phyloP scores from a whole-genome alignment of 2,329 filamentous ascomycete species.

The Colletotrichum incanum region DNA sequence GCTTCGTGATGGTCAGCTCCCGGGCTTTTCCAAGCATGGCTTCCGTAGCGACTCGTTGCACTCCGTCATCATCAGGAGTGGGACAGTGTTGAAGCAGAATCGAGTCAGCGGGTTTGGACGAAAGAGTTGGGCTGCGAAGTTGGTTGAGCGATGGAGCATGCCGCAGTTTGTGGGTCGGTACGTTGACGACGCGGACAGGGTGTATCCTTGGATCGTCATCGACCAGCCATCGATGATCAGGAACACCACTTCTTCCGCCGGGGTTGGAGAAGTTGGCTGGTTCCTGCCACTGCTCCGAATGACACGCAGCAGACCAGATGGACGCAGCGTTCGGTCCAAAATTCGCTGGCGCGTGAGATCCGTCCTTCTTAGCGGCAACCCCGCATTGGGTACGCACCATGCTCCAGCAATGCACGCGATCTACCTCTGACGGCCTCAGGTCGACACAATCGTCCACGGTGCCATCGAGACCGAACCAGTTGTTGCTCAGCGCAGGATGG shows the following conservation, averaged over 20 bases:
- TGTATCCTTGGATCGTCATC: slow-evolving; percentile 34
- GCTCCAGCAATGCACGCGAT: slow-evolving; percentile 8
- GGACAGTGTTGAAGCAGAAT: not conserved
- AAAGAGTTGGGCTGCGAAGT: slow-evolving; percentile 34
- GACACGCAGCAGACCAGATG: slow-evolving; percentile 13
- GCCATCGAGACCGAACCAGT: slow-evolving; percentile 41
- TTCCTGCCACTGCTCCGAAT: slow-evolving; percentile 13
- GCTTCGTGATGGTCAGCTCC: slow-evolving; percentile 38
- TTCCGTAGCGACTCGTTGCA: slow-evolving; percentile 7
- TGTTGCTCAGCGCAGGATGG: slow-evolving; percentile 12
- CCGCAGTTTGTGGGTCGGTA: slow-evolving; percentile 36
- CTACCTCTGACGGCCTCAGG: slow-evolving; percentile 7
- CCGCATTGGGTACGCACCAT: slow-evolving; percentile 21
- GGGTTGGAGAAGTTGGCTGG: slow-evolving; percentile 9
- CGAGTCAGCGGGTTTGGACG: slow-evolving; percentile 15
- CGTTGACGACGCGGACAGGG: slow-evolving; percentile 35
- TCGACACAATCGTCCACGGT: slow-evolving; percentile 7
- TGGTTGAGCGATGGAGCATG: slow-evolving; percentile 34
- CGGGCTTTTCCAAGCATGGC: slow-evolving; percentile 30
- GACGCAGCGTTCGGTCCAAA: slow-evolving; percentile 11
- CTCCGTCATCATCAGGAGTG: slow-evolving; percentile 22
- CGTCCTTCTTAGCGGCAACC: slow-evolving; percentile 29
- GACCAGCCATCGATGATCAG: slow-evolving; percentile 33
- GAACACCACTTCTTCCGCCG: slow-evolving; percentile 24
- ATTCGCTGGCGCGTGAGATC: slow-evolving; percentile 33